phyloP scores from a whole-genome alignment of 2,329 filamentous ascomycete species.

The Magnaporthales sp. region DNA sequence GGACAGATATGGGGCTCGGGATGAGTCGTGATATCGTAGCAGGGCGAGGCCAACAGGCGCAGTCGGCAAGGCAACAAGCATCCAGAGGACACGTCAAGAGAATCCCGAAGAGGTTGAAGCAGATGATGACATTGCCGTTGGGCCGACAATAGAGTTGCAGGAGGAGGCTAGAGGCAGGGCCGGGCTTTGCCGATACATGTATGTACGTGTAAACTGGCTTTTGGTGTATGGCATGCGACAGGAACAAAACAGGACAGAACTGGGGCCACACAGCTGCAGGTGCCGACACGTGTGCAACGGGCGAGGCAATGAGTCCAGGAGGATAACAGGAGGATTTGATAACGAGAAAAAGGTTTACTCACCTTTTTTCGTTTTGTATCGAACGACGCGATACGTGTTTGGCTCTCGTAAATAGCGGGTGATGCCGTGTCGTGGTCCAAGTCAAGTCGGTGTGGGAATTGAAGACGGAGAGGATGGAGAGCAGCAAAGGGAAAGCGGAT shows the following conservation, averaged over 20 bases:
- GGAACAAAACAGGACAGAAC: background rate
- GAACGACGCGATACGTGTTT: conserved; percentile 3
- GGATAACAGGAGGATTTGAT: background rate
- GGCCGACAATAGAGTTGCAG: background rate
- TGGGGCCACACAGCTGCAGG: background rate
- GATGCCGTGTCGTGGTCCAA: background rate
- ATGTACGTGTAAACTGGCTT: background rate
- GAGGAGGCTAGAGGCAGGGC: background rate
- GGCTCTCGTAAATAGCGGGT: conserved; percentile 4
- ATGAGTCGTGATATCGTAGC: conserved; percentile 1
- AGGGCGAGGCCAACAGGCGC: background rate
- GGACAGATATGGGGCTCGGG: conserved; percentile 4
- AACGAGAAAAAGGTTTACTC: conserved; percentile 3
- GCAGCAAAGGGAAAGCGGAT: conserved; percentile 5
- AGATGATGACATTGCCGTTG: background rate
- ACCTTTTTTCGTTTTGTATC: conserved; percentile 4
- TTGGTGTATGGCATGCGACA: conserved; percentile 5
- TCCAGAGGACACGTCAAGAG: background rate
- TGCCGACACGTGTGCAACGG: background rate
- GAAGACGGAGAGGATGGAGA: background rate
- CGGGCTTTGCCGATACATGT: background rate
- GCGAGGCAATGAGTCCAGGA: background rate
- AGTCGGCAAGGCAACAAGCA: background rate
- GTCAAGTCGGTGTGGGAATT: conserved; percentile 7
- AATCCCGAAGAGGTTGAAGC: background rate